Base-by-base conservation (phyloP, 2,329 filamentous ascomycete genomes). In the Talaromyces marneffei region DNA sequence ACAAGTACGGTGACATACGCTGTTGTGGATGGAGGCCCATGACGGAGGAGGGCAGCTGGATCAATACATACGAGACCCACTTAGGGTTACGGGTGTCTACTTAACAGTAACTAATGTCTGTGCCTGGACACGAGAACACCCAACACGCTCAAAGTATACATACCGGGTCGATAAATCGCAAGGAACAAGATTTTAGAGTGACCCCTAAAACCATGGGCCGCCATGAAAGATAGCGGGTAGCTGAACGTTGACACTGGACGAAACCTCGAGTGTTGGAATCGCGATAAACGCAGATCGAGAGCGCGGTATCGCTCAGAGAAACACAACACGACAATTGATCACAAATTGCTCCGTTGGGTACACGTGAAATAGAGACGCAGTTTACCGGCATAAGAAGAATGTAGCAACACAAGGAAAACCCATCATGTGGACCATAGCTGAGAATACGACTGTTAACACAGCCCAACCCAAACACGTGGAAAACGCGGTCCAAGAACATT, bases 401-500 rank as follows among this genome's bases (percentile, higher is more conserved):
- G 57, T 40, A 31, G 3, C 31, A 50, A 25, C 44, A 31, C 33
- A 48, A 33, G 25, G n/a, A 46, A 8, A 33, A 52, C 29, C 23
- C 23, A 52, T 59, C 57, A 53, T 23, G 44, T 52, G 33, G 33
- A 40, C 46, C 16, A 48, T 20, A 6, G 27, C 8, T 42, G 12
- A 52, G 33, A 59, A 59, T 59, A 44, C 33, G 2, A 8, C 29
- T 48, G 40, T 27, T 25, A 48, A 58, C 20, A 23, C 20, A 59
- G 52, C 16, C 52, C 6, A 55, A 39, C 8, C 18, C 52, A 40
- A n/a, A 59, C 57, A 59, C 46, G 57, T 59, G 57, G 57, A 59
- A 46, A 53, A 59, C 57, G 57, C 57, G 57, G 44, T 59, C 14
- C 18, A 48, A 23, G 35, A 59, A 50, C 57, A 59, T 59, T 53